Conservation (phyloP, 2,329 filamentous ascomycete species). For the Aureobasidium sp. region DNA sequence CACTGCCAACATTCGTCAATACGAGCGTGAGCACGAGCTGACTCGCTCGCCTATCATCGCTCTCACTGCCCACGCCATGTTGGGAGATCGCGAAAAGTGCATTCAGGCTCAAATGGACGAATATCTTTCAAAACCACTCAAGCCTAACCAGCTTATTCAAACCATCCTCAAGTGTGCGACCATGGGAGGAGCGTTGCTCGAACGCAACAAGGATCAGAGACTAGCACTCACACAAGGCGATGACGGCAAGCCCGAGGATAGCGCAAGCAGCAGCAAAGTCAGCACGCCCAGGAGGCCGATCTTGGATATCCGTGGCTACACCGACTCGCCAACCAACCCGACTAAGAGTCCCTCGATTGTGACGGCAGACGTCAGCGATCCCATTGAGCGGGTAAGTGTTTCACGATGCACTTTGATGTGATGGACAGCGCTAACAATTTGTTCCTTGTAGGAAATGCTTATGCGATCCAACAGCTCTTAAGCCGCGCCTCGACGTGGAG, state of each 20-base stretch:
- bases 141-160: constrained; percentile 95
- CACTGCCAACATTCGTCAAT: constrained; percentile 92
- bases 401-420: neutral
- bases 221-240: constrained; percentile 19
- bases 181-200: constrained; percentile 72
- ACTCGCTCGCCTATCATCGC: constrained; percentile 92
- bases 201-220: constrained; percentile 57
- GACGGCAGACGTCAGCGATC: constrained; percentile 54
- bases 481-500: neutral
- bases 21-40: constrained; percentile 72
- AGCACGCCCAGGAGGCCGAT: constrained; percentile 21
- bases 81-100: constrained; percentile 95
- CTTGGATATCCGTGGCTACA: constrained; percentile 58
- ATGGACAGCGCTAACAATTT: neutral
- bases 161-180: constrained; percentile 96
- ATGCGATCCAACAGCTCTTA: constrained; percentile 20
- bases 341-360: constrained; percentile 58
- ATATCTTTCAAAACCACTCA: constrained; percentile 91
- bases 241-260: constrained; percentile 1
- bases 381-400: constrained; percentile 47
- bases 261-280: neutral
- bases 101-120: constrained; percentile 99
- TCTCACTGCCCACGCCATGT: constrained; percentile 95
- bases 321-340: constrained; percentile 57
- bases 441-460: constrained; percentile 21